These are phyloP conservation scores for Verticillium zaregamsianum DNA, from an alignment of 2,329 filamentous ascomycete genomes.

Conservation along the genomic window DNA sequence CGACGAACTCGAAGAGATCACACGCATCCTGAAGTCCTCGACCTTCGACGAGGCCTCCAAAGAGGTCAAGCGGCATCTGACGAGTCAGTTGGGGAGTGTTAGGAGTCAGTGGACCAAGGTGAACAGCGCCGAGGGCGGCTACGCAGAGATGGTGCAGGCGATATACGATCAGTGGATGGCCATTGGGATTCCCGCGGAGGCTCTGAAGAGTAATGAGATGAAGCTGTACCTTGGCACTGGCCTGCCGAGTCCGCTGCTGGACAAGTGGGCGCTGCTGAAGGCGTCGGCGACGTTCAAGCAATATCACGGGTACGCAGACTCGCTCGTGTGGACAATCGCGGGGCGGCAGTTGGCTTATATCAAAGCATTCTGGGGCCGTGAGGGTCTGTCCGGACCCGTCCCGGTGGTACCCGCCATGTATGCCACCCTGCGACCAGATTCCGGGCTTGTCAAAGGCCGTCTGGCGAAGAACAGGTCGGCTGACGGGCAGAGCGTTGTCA, in stretches of 20 bases:
- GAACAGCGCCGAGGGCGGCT: constrained; percentile 14
- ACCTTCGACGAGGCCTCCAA: constrained; percentile 15
- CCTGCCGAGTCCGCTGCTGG: constrained; percentile 21
- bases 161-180: constrained; percentile 36
- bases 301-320: constrained; percentile 19
- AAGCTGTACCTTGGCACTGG: constrained; percentile 13
- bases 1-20: constrained; percentile 27
- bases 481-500: background rate
- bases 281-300: constrained; percentile 43
- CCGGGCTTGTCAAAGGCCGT: constrained; percentile 16
- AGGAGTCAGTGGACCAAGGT: constrained; percentile 25
- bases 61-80: constrained; percentile 27
- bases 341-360: constrained; percentile 44
- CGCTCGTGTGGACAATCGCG: constrained; percentile 43
- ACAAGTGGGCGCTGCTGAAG: constrained; percentile 44
- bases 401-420: constrained; percentile 32
- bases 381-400: constrained; percentile 15
- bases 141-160: constrained; percentile 23
- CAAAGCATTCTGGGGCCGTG: constrained; percentile 30
- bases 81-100: constrained; percentile 24
- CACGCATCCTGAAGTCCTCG: background rate
- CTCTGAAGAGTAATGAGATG: constrained; percentile 19
- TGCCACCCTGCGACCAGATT: constrained; percentile 30
- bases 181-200: constrained; percentile 30
- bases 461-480: constrained; percentile 10